A percentile compares a stretch with the other conserved stretches of the same genome.
phyloP scores from a whole-genome alignment of 331 rosid genomes.

The Spiraea crenata region DNA sequence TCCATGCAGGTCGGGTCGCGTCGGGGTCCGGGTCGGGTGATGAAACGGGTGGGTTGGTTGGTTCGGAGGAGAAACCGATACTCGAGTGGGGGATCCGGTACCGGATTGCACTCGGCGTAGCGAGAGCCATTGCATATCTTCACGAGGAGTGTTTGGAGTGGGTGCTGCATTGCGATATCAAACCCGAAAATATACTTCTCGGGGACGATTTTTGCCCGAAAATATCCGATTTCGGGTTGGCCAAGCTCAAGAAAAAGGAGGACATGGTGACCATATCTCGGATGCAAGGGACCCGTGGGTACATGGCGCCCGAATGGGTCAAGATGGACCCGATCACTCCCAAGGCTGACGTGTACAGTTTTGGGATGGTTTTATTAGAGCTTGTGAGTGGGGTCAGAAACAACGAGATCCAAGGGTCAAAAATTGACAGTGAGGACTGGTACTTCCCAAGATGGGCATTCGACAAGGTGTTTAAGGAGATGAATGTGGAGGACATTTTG shows the following conservation, averaged over 20 bases:
- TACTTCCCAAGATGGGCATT: constrained; percentile 89
- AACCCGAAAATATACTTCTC: constrained; percentile 75
- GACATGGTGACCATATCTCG: constrained; percentile 77
- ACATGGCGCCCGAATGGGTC: constrained; percentile 94
- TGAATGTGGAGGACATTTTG: constrained; percentile 65
- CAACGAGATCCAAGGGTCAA: constrained; percentile 43
- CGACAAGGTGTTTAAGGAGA: constrained; percentile 78
- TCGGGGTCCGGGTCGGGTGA: neutral
- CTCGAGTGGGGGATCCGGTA: constrained; percentile 81
- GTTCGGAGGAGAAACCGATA: constrained; percentile 20
- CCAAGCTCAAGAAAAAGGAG: constrained; percentile 70
- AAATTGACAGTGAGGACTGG: constrained; percentile 63
- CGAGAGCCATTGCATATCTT: constrained; percentile 77
- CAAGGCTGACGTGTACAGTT: constrained; percentile 86
- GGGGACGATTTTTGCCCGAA: constrained; percentile 91
- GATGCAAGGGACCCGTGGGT: constrained; percentile 85
- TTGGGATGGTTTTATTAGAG: constrained; percentile 86
- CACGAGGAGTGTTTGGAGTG: constrained; percentile 98
- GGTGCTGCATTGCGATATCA: constrained; percentile 91
- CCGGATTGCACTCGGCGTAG: constrained; percentile 78
- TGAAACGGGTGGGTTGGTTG: neutral
- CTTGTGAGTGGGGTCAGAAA: constrained; percentile 71
- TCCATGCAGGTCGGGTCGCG: constrained; percentile 15
- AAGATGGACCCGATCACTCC: constrained; percentile 69
- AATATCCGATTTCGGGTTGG: constrained; percentile 82